Evolutionary conservation across 1,139 yeast species (phyloP).

Genomic region (Diutina pseudorugosa): DNA sequence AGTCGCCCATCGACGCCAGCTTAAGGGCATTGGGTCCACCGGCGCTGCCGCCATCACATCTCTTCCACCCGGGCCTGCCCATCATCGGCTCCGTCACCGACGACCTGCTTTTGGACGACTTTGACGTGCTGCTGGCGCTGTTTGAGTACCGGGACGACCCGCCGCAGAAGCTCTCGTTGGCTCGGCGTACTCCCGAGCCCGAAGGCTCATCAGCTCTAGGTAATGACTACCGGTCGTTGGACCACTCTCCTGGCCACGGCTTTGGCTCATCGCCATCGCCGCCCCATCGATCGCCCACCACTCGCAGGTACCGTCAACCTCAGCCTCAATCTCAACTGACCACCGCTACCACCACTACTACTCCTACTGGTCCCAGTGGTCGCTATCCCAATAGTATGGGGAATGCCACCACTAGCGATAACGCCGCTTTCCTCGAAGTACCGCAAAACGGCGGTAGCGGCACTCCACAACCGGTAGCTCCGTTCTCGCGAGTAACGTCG

Average conservation of each 20-base stretch:
- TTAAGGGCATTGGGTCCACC: background rate
- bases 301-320: background rate
- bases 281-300: background rate
- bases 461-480: background rate
- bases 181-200: background rate
- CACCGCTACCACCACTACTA: no score
- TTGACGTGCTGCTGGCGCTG: slow-evolving; percentile 1
- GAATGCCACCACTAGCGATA: background rate
- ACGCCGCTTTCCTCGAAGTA: background rate
- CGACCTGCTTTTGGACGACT: background rate
- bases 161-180: background rate
- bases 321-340: no score
- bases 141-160: slow-evolving; percentile 3
- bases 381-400: background rate
- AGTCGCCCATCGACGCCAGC: background rate
- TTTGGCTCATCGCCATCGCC: background rate
- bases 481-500: background rate
- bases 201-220: background rate
- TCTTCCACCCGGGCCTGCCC: background rate
- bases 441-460: background rate
- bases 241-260: background rate
- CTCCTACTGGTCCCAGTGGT: background rate
- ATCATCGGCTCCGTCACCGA: slow-evolving; percentile 1
- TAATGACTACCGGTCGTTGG: background rate
- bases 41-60: background rate